These are phyloP conservation scores for Tardiomyces blankii DNA, from an alignment of 1,139 yeast genomes.

Conservation along the genomic window DNA sequence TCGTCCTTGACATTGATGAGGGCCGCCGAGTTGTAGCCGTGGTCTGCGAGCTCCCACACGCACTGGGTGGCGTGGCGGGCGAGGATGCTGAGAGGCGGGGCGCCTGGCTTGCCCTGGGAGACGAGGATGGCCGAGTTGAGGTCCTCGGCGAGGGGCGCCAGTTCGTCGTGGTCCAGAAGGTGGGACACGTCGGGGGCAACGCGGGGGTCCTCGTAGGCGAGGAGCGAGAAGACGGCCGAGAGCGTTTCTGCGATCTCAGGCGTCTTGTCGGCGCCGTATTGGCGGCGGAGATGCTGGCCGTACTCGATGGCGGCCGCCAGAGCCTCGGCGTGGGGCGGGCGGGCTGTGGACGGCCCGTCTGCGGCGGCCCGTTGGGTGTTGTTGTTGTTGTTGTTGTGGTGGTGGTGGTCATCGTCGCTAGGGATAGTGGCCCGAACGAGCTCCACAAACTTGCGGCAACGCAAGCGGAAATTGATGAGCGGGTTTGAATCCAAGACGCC, in stretches of 20 bases:
- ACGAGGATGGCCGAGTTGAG: slow-evolving; percentile 34
- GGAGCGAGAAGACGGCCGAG: slow-evolving; percentile 35
- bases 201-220: slow-evolving; percentile 42
- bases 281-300: slow-evolving; percentile 37
- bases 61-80: slow-evolving; percentile 26
- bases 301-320: slow-evolving; percentile 31
- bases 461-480: slow-evolving; percentile 41
- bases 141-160: slow-evolving; percentile 32
- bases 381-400: background rate
- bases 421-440: slow-evolving; percentile 21
- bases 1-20: slow-evolving; percentile 28
- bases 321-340: slow-evolving; percentile 10
- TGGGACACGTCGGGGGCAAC: slow-evolving; percentile 27
- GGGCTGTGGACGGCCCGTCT: background rate
- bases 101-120: slow-evolving; percentile 32
- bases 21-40: slow-evolving; percentile 18
- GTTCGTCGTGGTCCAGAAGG: slow-evolving; percentile 27
- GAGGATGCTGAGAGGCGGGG: slow-evolving; percentile 28
- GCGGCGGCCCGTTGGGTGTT: slow-evolving; percentile 3
- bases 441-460: slow-evolving; percentile 40
- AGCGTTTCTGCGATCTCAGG: slow-evolving; percentile 24
- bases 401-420: slow-evolving; percentile 3
- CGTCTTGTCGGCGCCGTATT: slow-evolving; percentile 25
- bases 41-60: slow-evolving; percentile 23
- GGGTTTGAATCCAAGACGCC: slow-evolving; percentile 32